Evolutionary conservation across 495 filamentous ascomycete genomes (phyloP).

Genomic region (Aspergillus nanangensis): DNA sequence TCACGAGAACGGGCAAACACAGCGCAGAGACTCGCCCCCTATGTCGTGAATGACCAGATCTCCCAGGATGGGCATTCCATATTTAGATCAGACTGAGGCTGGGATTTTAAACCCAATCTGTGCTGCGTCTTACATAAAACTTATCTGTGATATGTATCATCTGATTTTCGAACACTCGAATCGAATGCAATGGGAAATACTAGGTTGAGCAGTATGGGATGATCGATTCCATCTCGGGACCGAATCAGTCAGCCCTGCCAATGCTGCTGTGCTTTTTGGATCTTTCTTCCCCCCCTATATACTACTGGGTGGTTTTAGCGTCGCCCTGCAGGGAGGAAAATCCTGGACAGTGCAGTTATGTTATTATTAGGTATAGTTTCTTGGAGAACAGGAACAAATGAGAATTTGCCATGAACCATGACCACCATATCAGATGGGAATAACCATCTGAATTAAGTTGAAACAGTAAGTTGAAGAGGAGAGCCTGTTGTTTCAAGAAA

Average conservation of each 20-base stretch:
- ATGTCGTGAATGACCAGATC: not conserved
- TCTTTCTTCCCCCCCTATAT: too few relatives aligned
- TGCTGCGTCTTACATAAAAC: not conserved
- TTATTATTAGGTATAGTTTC: not conserved
- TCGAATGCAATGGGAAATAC: too few relatives aligned
- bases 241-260: not conserved
- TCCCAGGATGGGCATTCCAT: too few relatives aligned
- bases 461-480: slow-evolving; percentile 1
- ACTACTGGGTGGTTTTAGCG: too few relatives aligned
- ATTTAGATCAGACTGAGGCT: not conserved
- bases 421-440: too few relatives aligned
- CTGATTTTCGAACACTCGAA: not conserved
- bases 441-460: too few relatives aligned
- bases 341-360: not conserved
- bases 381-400: not conserved
- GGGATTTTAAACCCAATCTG: not conserved
- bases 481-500: slow-evolving; percentile 11
- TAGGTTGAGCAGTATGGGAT: too few relatives aligned
- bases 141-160: not conserved
- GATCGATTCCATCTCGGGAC: not conserved
- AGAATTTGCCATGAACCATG: not conserved
- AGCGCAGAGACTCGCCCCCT: slow-evolving; percentile 5
- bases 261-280: not conserved
- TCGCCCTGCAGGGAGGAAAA: too few relatives aligned
- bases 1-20: slow-evolving; percentile 1